Conservation (phyloP, 1,284 basidiomycete genomes). For the Tranzscheliella williamsii region DNA sequence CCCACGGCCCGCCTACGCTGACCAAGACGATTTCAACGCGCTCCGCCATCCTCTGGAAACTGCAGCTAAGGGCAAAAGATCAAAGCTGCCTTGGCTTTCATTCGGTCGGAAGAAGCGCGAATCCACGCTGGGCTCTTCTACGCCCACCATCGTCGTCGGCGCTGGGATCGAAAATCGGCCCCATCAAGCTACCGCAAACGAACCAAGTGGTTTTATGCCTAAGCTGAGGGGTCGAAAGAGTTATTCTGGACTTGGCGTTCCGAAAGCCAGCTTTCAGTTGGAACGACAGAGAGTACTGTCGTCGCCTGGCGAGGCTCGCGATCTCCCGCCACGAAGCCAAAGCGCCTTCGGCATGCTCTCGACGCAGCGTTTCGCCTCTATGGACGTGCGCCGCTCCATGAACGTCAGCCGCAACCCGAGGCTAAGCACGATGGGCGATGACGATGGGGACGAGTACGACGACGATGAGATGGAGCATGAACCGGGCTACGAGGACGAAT, state of each 20-base stretch:
- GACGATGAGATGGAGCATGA: constrained; percentile 39
- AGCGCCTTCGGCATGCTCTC: constrained; percentile 40
- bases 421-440: constrained; percentile 9
- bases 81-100: constrained; percentile 12
- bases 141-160: constrained; percentile 10
- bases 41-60: constrained; percentile 1
- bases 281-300: constrained; percentile 36
- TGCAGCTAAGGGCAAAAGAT: constrained; percentile 9
- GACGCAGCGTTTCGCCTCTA: constrained; percentile 29
- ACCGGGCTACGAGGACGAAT: constrained; percentile 32
- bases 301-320: constrained; percentile 9
- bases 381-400: constrained; percentile 24
- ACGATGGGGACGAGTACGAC: constrained; percentile 18
- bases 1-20: constrained; percentile 4
- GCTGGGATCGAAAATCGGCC: constrained; percentile 1
- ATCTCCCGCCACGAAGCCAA: constrained; percentile 32
- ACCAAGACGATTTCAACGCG: constrained; percentile 5
- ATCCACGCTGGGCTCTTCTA: constrained; percentile 14
- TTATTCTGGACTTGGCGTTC: constrained; percentile 21
- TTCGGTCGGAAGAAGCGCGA: constrained; percentile 42
- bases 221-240: constrained; percentile 18
- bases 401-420: constrained; percentile 12
- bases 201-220: constrained; percentile 9
- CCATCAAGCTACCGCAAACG: not conserved
- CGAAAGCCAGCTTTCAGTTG: constrained; percentile 15